Base-by-base conservation (phyloP, 345 rosid genomes). In the Jatropha curcas region DNA sequence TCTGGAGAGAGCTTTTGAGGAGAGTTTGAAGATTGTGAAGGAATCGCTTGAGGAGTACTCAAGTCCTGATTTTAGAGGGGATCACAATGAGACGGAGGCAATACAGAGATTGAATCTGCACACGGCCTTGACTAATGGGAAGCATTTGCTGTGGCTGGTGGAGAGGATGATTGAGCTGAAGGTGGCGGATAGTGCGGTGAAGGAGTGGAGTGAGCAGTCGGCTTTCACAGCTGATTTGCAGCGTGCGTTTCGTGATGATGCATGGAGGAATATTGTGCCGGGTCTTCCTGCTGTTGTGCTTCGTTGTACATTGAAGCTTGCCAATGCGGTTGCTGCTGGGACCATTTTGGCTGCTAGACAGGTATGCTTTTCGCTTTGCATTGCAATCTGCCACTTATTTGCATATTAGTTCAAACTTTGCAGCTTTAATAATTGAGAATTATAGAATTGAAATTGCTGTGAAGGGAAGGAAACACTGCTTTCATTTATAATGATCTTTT, bases 151-250 rank as follows among this genome's bases (percentile, higher is more conserved):
- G 70, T 90, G 94, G 92, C 31, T 90, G 70, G 80, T 90, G 65
- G 92, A 90, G 87, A 83, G 94, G 84, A 89, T 89, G 94, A 84
- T 89, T 52, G 94, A 89, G 84, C 68, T 90, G 82, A 78, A 84
- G 30, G 90, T 90, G 43, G 90, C 92, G 0, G 94, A 90, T 65
- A 60, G 71, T 1, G 94, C 92, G 0, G 92, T 86, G 24, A 84
- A 76, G 78, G 86, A 85, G 63, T 88, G 94, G 94, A 90, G 94
- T 11, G 90, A 85, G 68, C 92, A 88, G 81, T 65, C 84, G 0
- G 77, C 73, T 0, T 88, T 89, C 52, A 89, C 90, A 0, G 82
- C 88, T 53, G 89, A 89, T 76, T 80, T 90, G 85, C 92, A 78
- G 80, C 79, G 88, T 35, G 92, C 89, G 0, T 84, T 88, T 63